Conservation (phyloP, 139 green algal genomes). For the Picochlorum sp. region DNA sequence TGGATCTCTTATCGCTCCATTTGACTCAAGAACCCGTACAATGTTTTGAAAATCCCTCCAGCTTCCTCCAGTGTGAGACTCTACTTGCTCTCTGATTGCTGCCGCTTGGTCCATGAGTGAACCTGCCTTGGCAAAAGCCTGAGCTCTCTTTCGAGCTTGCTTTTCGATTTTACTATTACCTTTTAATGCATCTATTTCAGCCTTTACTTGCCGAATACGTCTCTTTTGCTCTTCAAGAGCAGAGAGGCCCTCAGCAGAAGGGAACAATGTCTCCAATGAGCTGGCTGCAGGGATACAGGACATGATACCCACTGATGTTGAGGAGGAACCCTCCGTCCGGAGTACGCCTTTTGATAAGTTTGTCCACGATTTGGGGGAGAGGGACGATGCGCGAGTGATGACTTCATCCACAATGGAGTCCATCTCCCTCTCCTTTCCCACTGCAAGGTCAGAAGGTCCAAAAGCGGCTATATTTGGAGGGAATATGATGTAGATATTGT, state of each 20-base stretch:
- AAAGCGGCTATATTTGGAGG: constrained; percentile 3
- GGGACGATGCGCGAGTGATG: not conserved
- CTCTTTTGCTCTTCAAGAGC: constrained; percentile 18
- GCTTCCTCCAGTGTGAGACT: constrained; percentile 17
- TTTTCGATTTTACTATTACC: constrained; percentile 13
- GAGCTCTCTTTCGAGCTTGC: constrained; percentile 5
- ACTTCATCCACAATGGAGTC: not conserved
- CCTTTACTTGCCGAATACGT: constrained; percentile 22
- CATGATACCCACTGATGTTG: constrained; percentile 14
- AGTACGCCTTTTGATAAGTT: constrained; percentile 3
- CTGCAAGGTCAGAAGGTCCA: not conserved
- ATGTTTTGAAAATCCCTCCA: constrained; percentile 48
- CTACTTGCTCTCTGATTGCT: constrained; percentile 27
- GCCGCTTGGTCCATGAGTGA: constrained; percentile 21
- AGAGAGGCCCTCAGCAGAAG: constrained; percentile 9
- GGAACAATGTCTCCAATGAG: not conserved
- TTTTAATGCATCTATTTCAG: constrained; percentile 17
- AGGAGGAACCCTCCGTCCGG: constrained; percentile 7
- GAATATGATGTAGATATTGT: constrained; percentile 39
- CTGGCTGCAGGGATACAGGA: constrained; percentile 1
- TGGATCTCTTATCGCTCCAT: constrained; percentile 32
- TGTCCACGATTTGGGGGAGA: not conserved
- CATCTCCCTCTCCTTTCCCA: not conserved
- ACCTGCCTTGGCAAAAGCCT: constrained; percentile 14
- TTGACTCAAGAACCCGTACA: constrained; percentile 43